Conservation (phyloP, 495 filamentous ascomycete species). For the Daldinia loculata region DNA sequence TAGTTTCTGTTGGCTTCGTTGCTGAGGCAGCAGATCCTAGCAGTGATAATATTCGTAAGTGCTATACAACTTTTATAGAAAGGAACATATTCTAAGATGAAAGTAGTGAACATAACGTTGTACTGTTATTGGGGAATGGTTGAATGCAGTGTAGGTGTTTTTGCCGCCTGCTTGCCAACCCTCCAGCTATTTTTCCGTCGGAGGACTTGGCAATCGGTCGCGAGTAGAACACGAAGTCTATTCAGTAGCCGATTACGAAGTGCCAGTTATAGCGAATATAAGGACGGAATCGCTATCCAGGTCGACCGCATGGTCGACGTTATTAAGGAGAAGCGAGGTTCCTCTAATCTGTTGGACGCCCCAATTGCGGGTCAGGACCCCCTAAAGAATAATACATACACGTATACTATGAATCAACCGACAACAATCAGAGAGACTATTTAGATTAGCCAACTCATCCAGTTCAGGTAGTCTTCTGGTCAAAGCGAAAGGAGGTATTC, state of each 20-base stretch:
- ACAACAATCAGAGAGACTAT: not conserved
- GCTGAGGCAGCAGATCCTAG: slow-evolving; percentile 13
- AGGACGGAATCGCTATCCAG: not conserved
- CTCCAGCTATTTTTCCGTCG: slow-evolving; percentile 23
- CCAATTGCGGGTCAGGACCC: not conserved
- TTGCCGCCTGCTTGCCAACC: slow-evolving; percentile 37
- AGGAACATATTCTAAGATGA: not conserved
- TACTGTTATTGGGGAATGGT: slow-evolving; percentile 43
- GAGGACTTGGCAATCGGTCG: not conserved
- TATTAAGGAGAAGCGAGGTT: not conserved
- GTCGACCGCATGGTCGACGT: not conserved
- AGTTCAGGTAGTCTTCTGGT: too few relatives aligned
- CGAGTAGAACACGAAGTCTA: not conserved
- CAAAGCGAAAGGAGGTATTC: too few relatives aligned
- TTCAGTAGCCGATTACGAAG: not conserved
- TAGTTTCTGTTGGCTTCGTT: slow-evolving; percentile 10
- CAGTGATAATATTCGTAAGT: slow-evolving; percentile 38
- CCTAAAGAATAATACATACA: not conserved
- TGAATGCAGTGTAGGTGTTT: slow-evolving; percentile 34
- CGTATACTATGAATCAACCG: not conserved
- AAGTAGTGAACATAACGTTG: slow-evolving; percentile 32
- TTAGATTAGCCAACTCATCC: not conserved
- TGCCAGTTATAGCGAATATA: not conserved
- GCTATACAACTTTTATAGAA: too few relatives aligned
- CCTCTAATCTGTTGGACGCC: not conserved